Evolutionary conservation across 768 basidiomycete species (phyloP), one percentile per base, ranked within the genome.

Genomic region (Amanita jacksonii): DNA sequence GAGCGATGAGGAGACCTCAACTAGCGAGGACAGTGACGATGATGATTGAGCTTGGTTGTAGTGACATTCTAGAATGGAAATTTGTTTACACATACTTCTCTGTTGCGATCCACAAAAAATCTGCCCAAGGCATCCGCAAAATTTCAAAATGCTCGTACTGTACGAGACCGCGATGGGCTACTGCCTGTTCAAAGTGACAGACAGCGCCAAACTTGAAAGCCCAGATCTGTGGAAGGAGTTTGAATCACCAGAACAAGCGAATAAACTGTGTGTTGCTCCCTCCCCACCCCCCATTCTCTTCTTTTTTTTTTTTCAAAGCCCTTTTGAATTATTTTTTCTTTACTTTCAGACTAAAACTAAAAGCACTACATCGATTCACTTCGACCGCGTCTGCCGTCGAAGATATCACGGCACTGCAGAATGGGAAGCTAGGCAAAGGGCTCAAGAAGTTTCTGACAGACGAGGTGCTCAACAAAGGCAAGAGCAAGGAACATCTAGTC

Each of bases 371-470:
- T 67, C 86, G 91, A 41, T 99, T 99, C 65, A 85, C 85, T 16
- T 94, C 93, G 25, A 99, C 96, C 12, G 96, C 91, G 19, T 81
- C 81, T 9, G 96, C 96, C 16, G 94, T 99, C 8, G 96, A 98
- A 66, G 96, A 99, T 61, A 79, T 98, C 52, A 88, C 89, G 20
- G 81, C 93, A 6, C 68, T 98, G 22, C 89, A 94, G 61, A 82
- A 81, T 36, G 92, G 94, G 52, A 93, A 97, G 68, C 59, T 98
- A 19, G 89, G 88, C 33, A 94, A 94, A 62, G 82, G 84, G 5
- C 68, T 98, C 52, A 93, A 92, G 66, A 81, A 96, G 60, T 98
- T 98, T 70, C 64, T 99, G 55, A 81, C 81, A 18, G 84, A 89
- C 32, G 79, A 87, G 51, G 74, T 92, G 16, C 67, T 89, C 41